A percentile compares a stretch with the other conserved stretches of the same genome.
Conservation (phyloP, 2,329 filamentous ascomycete genomes). For the Aspergillus caelatus region DNA sequence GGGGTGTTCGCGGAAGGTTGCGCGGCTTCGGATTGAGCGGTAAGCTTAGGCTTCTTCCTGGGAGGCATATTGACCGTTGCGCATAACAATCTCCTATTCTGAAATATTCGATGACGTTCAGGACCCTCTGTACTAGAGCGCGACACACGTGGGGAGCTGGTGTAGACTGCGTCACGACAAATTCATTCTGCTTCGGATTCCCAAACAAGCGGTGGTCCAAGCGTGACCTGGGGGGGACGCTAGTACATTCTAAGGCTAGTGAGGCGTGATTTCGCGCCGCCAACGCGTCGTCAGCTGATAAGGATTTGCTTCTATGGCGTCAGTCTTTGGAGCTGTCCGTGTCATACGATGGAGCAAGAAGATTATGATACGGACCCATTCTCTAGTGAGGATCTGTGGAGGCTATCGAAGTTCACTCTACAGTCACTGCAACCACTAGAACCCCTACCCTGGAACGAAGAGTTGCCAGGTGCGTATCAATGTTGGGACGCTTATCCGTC, state of each 20-base stretch:
- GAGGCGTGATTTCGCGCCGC: slow-evolving; percentile 24
- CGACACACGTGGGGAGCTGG: background rate
- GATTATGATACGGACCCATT: slow-evolving; percentile 35
- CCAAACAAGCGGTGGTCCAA: slow-evolving; percentile 34
- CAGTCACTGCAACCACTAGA: slow-evolving; percentile 41
- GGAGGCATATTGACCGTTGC: slow-evolving; percentile 39
- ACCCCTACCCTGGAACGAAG: slow-evolving; percentile 37
- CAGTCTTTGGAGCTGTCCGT: slow-evolving; percentile 7
- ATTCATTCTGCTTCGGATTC: slow-evolving; percentile 16
- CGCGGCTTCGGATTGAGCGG: slow-evolving; percentile 30
- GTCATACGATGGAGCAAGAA: slow-evolving; percentile 30
- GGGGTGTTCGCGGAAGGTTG: slow-evolving; percentile 33
- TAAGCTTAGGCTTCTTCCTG: slow-evolving; percentile 65
- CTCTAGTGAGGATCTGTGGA: slow-evolving; percentile 40
- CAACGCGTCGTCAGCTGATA: slow-evolving; percentile 24
- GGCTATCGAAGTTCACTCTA: slow-evolving; percentile 41
- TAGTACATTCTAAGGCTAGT: slow-evolving; percentile 22
- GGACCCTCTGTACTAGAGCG: background rate
- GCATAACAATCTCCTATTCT: background rate
- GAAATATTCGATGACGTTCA: background rate
- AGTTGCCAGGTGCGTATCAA: slow-evolving; percentile 35
- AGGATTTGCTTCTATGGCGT: slow-evolving; percentile 7
- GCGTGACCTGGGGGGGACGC: slow-evolving; percentile 15
- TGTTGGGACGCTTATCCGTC: background rate
- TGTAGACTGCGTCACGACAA: background rate